A percentile compares a stretch with the other conserved stretches of the same genome.
These are phyloP conservation scores for Mortierella hygrophila DNA, from an alignment of 192 early-diverging fungal genomes.

Conservation along the genomic window DNA sequence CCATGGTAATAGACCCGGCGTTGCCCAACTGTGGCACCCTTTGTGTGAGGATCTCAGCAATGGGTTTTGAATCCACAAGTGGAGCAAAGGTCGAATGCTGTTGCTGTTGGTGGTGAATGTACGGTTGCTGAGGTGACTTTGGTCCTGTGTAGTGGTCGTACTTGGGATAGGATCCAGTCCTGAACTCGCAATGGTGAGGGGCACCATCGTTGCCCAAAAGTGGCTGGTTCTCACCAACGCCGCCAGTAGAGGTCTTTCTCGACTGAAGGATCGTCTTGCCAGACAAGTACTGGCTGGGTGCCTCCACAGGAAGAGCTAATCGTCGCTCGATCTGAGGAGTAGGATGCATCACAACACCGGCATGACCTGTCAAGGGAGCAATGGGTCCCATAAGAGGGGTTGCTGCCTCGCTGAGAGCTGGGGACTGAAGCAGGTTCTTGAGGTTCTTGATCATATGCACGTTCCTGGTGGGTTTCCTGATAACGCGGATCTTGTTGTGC, in stretches of 20 bases:
- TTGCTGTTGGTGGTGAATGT: no score
- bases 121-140: neutral
- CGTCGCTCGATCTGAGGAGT: neutral
- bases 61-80: neutral
- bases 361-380: neutral
- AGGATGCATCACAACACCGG: neutral
- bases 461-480: conserved; percentile 48
- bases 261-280: conserved; percentile 25
- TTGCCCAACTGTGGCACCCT: neutral
- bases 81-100: no score
- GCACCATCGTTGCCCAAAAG: neutral
- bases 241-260: neutral
- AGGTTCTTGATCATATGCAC: conserved; percentile 32
- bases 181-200: conserved; percentile 20
- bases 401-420: conserved; percentile 17
- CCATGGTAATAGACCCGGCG: neutral
- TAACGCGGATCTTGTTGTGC: conserved; percentile 65
- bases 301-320: neutral
- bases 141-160: neutral
- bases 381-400: neutral
- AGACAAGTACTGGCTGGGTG: neutral
- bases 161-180: conserved; percentile 6
- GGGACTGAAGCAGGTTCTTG: conserved; percentile 14
- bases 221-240: neutral
- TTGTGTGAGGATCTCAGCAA: neutral